A percentile compares a stretch with the other conserved stretches of the same genome.
These are phyloP conservation scores for Termitomyces sp. DNA, from an alignment of 768 basidiomycete species.

Conservation along the genomic window DNA sequence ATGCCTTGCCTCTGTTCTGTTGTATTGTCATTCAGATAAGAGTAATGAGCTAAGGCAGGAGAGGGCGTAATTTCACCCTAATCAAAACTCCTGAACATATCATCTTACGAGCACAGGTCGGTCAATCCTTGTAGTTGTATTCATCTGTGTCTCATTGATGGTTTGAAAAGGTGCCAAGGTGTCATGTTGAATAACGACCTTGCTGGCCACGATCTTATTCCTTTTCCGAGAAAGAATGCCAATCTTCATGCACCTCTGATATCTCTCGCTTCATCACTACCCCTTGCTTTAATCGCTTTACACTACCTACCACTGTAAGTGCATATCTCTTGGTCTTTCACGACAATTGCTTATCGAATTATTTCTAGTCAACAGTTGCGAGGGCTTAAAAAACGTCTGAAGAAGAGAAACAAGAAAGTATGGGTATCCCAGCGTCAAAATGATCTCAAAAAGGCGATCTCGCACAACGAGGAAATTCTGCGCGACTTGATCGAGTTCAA, in stretches of 20 bases:
- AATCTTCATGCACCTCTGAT: neutral
- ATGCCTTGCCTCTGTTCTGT: neutral
- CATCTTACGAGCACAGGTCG: neutral
- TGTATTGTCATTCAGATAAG: neutral
- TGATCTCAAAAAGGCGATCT: neutral
- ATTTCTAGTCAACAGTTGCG: neutral
- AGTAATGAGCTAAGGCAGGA: neutral
- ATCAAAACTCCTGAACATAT: neutral
- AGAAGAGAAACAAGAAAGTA: neutral
- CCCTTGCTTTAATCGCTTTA: neutral
- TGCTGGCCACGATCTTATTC: neutral
- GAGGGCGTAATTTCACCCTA: neutral
- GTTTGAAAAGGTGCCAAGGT: neutral
- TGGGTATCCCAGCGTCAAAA: neutral
- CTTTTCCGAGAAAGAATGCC: neutral
- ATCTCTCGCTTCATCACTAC: neutral
- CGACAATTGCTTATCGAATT: neutral
- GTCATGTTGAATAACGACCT: neutral
- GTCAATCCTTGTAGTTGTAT: neutral
- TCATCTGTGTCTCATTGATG: neutral
- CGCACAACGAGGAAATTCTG: neutral
- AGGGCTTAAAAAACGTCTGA: neutral
- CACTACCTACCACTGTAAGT: neutral
- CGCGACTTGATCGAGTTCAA: neutral
- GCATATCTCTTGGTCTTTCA: neutral